Percentiles rank a stretch among this genome's conserved stretches.
Conservation (phyloP, 352 stramenopile genomes). For the Globisporangium paddicum region DNA sequence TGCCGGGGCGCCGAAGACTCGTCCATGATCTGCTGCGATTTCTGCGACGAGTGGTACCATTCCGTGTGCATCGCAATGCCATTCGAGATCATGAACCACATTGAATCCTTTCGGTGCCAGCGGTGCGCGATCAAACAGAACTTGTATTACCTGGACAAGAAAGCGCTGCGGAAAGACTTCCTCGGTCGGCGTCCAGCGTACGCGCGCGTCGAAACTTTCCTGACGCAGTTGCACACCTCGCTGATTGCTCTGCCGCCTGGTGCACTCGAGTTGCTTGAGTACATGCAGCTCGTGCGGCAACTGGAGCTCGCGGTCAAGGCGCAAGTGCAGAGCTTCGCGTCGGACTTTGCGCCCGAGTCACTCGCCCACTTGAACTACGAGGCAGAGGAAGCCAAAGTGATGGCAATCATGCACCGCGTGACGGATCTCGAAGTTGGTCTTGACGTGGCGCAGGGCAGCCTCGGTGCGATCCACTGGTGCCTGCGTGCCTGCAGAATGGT, state of each 20-base stretch:
- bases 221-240: constrained; percentile 47
- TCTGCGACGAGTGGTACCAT: constrained; percentile 88
- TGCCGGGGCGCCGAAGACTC: constrained; percentile 54
- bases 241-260: constrained; percentile 51
- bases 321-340: constrained; percentile 41
- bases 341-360: constrained; percentile 42
- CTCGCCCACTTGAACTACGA: constrained; percentile 44
- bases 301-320: constrained; percentile 22
- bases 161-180: constrained; percentile 36
- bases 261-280: constrained; percentile 44
- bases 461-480: constrained; percentile 74
- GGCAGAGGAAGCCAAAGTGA: constrained; percentile 25
- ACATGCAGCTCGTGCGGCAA: constrained; percentile 28
- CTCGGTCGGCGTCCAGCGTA: constrained; percentile 47
- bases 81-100: constrained; percentile 40
- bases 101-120: constrained; percentile 72
- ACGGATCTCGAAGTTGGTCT: constrained; percentile 54
- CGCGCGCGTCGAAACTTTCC: constrained; percentile 42
- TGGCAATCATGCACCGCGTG: constrained; percentile 52
- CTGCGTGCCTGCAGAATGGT: constrained; percentile 66
- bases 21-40: constrained; percentile 88
- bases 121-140: constrained; percentile 62
- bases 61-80: constrained; percentile 60
- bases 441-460: constrained; percentile 40
- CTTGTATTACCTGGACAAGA: constrained; percentile 67